Evolutionary conservation across 2,329 filamentous ascomycete genomes (phyloP).

Genomic region (Ilyonectria mors-panacis): DNA sequence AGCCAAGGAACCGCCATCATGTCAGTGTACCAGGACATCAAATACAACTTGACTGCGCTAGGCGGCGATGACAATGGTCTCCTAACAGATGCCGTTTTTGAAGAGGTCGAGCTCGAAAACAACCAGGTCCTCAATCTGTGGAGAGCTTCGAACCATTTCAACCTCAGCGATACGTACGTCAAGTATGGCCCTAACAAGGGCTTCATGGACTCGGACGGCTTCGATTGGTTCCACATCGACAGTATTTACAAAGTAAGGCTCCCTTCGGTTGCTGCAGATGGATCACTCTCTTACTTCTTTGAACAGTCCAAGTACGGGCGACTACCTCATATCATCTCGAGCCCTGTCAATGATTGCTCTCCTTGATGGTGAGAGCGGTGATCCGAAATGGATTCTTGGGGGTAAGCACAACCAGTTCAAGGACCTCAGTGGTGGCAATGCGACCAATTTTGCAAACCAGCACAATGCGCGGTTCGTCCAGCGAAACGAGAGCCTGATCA

Average conservation of each 20-base stretch:
- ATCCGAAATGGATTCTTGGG: conserved; percentile 53
- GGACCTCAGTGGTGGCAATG: conserved; percentile 51
- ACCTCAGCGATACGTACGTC: conserved; percentile 39
- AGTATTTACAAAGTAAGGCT: conserved; percentile 45
- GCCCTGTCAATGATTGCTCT: conserved; percentile 50
- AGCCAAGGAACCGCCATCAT: conserved; percentile 38
- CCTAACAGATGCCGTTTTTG: conserved; percentile 43
- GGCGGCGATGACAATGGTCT: conserved; percentile 41
- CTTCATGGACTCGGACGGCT: conserved; percentile 42
- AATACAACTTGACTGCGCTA: conserved; percentile 40
- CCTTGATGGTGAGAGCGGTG: conserved; percentile 47
- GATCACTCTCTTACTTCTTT: background rate
- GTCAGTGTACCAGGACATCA: conserved; percentile 43
- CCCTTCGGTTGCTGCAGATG: background rate
- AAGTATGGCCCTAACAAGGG: conserved; percentile 38
- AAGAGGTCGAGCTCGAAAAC: conserved; percentile 42
- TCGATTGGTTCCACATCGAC: conserved; percentile 48
- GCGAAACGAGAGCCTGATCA: conserved; percentile 62
- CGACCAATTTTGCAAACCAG: conserved; percentile 58
- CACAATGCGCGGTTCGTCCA: conserved; percentile 65
- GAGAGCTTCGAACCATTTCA: conserved; percentile 44
- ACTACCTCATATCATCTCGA: conserved; percentile 54
- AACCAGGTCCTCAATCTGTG: conserved; percentile 44
- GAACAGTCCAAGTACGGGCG: conserved; percentile 45
- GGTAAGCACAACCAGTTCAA: conserved; percentile 52